Conservation (phyloP, 306 rosid genomes). For the Cucurbita pepo region DNA sequence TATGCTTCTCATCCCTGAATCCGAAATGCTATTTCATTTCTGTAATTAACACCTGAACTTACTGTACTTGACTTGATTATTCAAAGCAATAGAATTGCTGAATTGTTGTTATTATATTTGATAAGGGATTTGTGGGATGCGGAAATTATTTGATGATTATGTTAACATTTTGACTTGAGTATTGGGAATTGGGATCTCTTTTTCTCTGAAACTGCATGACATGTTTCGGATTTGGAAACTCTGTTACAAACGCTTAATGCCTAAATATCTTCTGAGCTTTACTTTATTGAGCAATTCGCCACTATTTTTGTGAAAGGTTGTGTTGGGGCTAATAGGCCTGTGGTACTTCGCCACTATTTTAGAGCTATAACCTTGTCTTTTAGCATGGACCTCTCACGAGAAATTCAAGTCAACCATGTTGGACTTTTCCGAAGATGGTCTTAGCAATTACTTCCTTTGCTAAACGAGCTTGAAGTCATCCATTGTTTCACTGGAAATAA, state of each 20-base stretch:
- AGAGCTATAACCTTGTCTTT: neutral
- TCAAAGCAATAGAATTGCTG: neutral
- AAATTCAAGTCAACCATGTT: neutral
- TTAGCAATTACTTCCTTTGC: neutral
- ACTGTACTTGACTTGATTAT: neutral
- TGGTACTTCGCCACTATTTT: neutral
- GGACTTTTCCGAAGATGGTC: neutral
- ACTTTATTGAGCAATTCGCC: neutral
- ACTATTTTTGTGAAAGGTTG: neutral
- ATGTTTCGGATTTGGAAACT: neutral
- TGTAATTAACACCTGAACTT: neutral
- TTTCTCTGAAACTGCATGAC: neutral
- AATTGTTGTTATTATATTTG: neutral
- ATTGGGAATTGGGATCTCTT: neutral
- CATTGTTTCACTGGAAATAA: neutral
- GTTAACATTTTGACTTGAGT: neutral
- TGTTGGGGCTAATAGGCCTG: neutral
- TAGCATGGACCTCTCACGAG: neutral
- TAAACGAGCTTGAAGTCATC: neutral
- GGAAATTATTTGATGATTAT: neutral
- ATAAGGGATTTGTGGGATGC: neutral
- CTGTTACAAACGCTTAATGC: neutral
- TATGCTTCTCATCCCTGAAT: constrained; percentile 15
- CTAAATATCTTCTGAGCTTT: neutral
- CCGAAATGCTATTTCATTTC: no score